phyloP scores from a whole-genome alignment of 495 filamentous ascomycete species.

The Penicillium pulvis region DNA sequence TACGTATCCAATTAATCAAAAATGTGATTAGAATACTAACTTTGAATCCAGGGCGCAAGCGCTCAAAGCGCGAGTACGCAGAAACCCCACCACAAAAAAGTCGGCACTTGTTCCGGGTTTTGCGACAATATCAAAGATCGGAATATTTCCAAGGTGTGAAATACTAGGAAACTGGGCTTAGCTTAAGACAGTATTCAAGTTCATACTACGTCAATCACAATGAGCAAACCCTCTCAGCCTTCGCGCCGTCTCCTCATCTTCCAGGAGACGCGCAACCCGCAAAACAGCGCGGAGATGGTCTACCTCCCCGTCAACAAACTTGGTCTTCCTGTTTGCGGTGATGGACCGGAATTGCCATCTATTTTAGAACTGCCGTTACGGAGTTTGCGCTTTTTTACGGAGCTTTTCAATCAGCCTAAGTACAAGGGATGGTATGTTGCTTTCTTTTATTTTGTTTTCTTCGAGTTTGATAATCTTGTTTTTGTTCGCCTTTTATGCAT shows the following conservation, averaged over 20 bases:
- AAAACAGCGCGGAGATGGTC: constrained; percentile 31
- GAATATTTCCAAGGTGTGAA: no score
- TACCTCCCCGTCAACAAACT: constrained; percentile 48
- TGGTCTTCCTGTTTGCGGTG: constrained; percentile 43
- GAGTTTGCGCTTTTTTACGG: constrained; percentile 44
- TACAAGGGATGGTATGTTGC: constrained; percentile 49
- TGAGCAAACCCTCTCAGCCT: constrained; percentile 12
- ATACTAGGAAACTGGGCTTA: no score
- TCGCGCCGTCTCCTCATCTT: constrained; percentile 41
- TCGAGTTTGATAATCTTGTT: constrained; percentile 4
- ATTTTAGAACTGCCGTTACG: constrained; percentile 44
- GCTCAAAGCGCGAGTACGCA: neutral
- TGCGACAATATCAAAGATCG: neutral
- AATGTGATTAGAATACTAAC: neutral
- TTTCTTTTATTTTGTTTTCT: constrained; percentile 9
- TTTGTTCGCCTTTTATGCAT: constrained; percentile 8
- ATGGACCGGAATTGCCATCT: constrained; percentile 39
- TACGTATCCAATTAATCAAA: no score
- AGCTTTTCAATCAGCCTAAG: constrained; percentile 47
- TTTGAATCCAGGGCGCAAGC: neutral
- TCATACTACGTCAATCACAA: neutral
- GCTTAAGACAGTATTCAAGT: no score
- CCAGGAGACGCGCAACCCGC: constrained; percentile 39
- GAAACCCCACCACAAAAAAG: neutral
- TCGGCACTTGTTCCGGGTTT: neutral